phyloP scores from a whole-genome alignment of 148 eudicot genomes.

The Diospyros lotus region DNA sequence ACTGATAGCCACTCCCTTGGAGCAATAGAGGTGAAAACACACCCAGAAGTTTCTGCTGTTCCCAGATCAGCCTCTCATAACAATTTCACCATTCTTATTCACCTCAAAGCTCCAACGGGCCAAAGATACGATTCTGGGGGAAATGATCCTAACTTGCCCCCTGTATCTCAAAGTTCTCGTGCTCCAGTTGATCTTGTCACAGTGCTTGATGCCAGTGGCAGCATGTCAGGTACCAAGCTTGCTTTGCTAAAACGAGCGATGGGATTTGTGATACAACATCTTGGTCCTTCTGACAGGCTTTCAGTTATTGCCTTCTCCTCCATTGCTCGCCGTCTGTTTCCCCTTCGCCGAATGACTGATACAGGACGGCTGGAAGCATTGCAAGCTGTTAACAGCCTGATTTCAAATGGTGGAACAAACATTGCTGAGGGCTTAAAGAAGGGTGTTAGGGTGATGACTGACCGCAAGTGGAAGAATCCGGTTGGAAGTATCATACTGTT shows the following conservation, averaged over 20 bases:
- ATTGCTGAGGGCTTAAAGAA: constrained; percentile 20
- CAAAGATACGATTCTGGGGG: neutral
- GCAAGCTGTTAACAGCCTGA: constrained; percentile 10
- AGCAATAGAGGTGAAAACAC: constrained; percentile 6
- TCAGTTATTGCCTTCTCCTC: constrained; percentile 17
- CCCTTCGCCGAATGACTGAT: constrained; percentile 9
- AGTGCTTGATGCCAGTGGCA: constrained; percentile 25
- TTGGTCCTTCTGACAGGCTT: constrained; percentile 11
- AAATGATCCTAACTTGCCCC: no score
- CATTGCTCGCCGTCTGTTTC: constrained; percentile 14
- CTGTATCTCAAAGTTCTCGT: constrained; percentile 4
- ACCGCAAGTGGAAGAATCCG: constrained; percentile 15
- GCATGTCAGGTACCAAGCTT: constrained; percentile 24
- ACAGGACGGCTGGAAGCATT: constrained; percentile 10
- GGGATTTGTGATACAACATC: constrained; percentile 16
- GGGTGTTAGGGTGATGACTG: constrained; percentile 22
- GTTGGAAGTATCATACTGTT: constrained; percentile 24
- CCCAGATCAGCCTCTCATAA: constrained; percentile 11
- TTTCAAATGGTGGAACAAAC: constrained; percentile 14
- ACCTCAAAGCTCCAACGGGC: constrained; percentile 15
- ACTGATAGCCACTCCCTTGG: neutral
- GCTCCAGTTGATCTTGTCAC: constrained; percentile 18
- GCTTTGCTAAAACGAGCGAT: constrained; percentile 19
- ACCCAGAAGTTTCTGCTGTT: constrained; percentile 13
- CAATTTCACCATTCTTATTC: constrained; percentile 8